Evolutionary conservation across 768 basidiomycete species (phyloP), one percentile per base, ranked within the genome.

Genomic region (Porphyrellus cyaneotinctus): DNA sequence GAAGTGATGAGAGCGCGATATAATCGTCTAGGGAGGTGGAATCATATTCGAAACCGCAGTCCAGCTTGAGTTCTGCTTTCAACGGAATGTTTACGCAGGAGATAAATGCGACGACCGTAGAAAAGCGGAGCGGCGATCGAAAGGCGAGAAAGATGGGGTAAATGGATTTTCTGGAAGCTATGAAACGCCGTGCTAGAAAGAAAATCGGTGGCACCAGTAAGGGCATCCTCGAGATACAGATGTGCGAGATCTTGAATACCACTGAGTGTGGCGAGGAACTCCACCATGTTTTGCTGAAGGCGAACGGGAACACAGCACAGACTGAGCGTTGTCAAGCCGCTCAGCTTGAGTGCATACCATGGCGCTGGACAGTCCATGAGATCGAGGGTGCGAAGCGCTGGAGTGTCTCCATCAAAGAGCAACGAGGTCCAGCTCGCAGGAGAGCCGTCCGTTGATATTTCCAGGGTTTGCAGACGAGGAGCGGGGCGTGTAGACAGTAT

Each of bases 301-400:
- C 47, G 31, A 7, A 7, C 18, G 22, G 65, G 49, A 4, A 69
- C 41, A 39, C 62, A 20, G 17, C 64, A 52, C 2, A 78, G 57
- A 35, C 61, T 64, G 24, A 79, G 66, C 44, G 64, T 62, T 8
- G 67, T 70, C 15, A 79, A 69, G 37, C 64, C 58, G 31, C 46
- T 44, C 32, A 42, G 42, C 17, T 26, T 13, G 24, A 49, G 23
- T 17, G 31, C 44, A 23, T 35, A 7, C 53, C 36, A 56, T 6
- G 41, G 7, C 5, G 31, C 4, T 2, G 17, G 35, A 38, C 28
- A 43, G 5, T 3, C 2, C 5, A 1, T 1, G 17, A 54, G 22
- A 6, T 24, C 17, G 12, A 54, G 32, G 6, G 37, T 53, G 12
- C 38, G 51, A 22, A 54, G 53, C 14, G 35, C 38, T 4, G 53